A percentile compares a stretch with the other conserved stretches of the same genome.
Conservation (phyloP, 2,329 filamentous ascomycete genomes). For the Metarhizium guizhouense region DNA sequence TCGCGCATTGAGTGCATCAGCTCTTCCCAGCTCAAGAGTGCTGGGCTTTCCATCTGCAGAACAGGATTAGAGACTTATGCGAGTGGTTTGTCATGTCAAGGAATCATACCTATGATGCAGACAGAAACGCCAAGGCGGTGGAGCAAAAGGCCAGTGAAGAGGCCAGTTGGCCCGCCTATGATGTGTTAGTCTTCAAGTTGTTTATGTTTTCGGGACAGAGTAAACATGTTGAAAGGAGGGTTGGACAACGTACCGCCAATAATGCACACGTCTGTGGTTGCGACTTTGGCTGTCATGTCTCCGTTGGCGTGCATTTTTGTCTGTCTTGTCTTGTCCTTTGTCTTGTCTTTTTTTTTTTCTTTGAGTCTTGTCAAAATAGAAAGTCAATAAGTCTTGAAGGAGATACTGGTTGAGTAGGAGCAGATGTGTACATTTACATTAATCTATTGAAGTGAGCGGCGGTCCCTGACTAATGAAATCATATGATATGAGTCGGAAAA, state of each 20-base stretch:
- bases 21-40: constrained; percentile 31
- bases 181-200: background rate
- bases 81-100: background rate
- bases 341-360: no score
- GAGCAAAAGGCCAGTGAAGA: constrained; percentile 34
- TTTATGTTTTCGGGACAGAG: no score
- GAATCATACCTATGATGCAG: constrained; percentile 24
- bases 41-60: constrained; percentile 27
- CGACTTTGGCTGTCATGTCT: background rate
- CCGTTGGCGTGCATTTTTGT: constrained; percentile 5
- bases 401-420: no score
- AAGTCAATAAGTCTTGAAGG: background rate
- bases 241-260: constrained; percentile 22
- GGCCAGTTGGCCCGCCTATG: constrained; percentile 34
- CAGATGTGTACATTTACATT: no score
- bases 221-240: no score
- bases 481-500: no score
- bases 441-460: no score
- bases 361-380: background rate
- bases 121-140: constrained; percentile 31
- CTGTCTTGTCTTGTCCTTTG: background rate
- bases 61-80: background rate
- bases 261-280: constrained; percentile 25
- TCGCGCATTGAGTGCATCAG: constrained; percentile 39
- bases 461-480: no score